phyloP scores from a whole-genome alignment of 1,284 basidiomycete species.

The Inonotus hispidus region DNA sequence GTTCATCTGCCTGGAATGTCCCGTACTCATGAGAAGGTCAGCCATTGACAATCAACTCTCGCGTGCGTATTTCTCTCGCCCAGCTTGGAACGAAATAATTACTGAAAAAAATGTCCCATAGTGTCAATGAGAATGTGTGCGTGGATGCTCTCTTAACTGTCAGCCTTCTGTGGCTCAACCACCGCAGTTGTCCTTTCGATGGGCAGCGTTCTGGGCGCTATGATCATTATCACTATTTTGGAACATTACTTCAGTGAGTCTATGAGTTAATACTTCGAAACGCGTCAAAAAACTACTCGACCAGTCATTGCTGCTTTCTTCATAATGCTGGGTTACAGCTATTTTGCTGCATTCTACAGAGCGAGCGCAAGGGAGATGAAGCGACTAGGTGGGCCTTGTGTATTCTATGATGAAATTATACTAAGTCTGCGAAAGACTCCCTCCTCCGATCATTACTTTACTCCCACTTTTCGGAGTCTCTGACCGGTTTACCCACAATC shows the following conservation, averaged over 20 bases:
- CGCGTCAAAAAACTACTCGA: not conserved
- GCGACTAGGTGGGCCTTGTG: conserved; percentile 43
- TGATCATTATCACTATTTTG: conserved; percentile 63
- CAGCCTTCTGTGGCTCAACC: conserved; percentile 12
- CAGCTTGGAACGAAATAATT: not conserved
- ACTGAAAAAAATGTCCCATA: conserved; percentile 24
- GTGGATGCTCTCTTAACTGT: conserved; percentile 22
- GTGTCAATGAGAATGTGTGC: conserved; percentile 63
- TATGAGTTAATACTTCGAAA: not conserved
- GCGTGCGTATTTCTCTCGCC: conserved; percentile 29
- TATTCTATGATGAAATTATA: conserved; percentile 21
- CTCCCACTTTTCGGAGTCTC: conserved; percentile 76
- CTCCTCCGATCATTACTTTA: conserved; percentile 70
- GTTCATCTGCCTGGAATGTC: not conserved
- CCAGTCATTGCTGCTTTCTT: conserved; percentile 47
- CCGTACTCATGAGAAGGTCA: conserved; percentile 22
- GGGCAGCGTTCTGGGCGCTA: conserved; percentile 49
- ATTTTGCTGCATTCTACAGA: conserved; percentile 59
- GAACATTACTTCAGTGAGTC: conserved; percentile 66
- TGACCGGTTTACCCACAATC: conserved; percentile 73
- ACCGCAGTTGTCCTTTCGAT: conserved; percentile 44
- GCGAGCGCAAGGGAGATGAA: conserved; percentile 69
- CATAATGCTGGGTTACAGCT: conserved; percentile 46
- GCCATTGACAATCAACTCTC: conserved; percentile 59
- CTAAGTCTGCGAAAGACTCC: conserved; percentile 37